A percentile compares a stretch with the other conserved stretches of the same genome.
These are phyloP conservation scores for Millerozyma acaciae DNA, from an alignment of 805 yeast genomes.

Conservation along the genomic window DNA sequence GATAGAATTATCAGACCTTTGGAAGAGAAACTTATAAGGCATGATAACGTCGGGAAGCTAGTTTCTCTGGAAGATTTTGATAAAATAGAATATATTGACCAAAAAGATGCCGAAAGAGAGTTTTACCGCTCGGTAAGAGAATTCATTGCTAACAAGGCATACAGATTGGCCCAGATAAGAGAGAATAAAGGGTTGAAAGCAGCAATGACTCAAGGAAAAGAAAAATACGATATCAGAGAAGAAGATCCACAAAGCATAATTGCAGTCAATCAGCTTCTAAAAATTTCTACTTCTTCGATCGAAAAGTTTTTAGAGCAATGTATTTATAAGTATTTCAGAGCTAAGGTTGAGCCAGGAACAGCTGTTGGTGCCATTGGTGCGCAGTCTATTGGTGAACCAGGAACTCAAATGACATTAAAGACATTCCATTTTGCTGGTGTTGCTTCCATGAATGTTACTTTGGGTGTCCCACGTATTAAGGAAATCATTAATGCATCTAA, in stretches of 20 bases:
- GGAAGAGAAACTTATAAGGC: slow-evolving; percentile 56
- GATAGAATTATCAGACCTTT: slow-evolving; percentile 58
- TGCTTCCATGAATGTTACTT: slow-evolving; percentile 96
- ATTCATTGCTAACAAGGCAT: slow-evolving; percentile 57
- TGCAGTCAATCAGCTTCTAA: slow-evolving; percentile 61
- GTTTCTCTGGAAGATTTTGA: slow-evolving; percentile 38
- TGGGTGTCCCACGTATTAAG: slow-evolving; percentile 99
- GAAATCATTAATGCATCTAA: slow-evolving; percentile 98
- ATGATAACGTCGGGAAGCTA: slow-evolving; percentile 69
- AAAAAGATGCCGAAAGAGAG: slow-evolving; percentile 80
- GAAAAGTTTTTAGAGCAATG: slow-evolving; percentile 69
- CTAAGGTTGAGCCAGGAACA: slow-evolving; percentile 97
- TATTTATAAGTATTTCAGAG: slow-evolving; percentile 75
- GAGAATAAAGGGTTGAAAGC: slow-evolving; percentile 47
- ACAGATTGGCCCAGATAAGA: slow-evolving; percentile 53
- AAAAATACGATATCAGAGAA: slow-evolving; percentile 38
- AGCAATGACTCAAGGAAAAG: slow-evolving; percentile 37
- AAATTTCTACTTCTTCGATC: slow-evolving; percentile 61
- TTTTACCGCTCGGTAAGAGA: slow-evolving; percentile 74
- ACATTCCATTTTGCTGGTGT: slow-evolving; percentile 99
- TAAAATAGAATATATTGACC: slow-evolving; percentile 70
- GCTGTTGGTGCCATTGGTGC: slow-evolving; percentile 99
- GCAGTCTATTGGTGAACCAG: slow-evolving; percentile 98
- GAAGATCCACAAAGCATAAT: slow-evolving; percentile 25
- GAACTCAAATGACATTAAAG: slow-evolving; percentile 94